Evolutionary conservation across 257 asterid species (phyloP), one percentile per base, ranked within the genome.

Genomic region (Mitragyna speciosa): DNA sequence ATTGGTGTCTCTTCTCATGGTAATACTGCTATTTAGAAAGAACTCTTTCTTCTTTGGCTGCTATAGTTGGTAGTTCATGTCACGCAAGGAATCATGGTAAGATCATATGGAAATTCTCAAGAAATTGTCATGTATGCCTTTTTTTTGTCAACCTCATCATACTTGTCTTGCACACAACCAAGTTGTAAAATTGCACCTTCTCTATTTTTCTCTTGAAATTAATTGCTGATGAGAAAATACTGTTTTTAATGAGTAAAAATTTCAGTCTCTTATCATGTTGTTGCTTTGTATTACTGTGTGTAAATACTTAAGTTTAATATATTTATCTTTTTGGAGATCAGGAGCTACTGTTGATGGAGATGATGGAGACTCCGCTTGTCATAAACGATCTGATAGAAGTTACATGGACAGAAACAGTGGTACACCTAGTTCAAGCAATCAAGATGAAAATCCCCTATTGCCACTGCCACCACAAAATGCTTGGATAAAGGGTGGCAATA

Each of bases 401-500:
- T 78, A 45, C 75, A 78, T 63, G 70, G 89, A 88, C 81, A 87
- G 88, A 88, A 85, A 83, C 72, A 83, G 81, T 80, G 45, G 78
- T 56, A 52, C 79, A 7, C 82, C 92, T 70, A 85, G 87, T 86
- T 82, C 93, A 51, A 88, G 93, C 84, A 87, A 87, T 70, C 91
- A 22, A 51, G 91, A 83, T 76, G 95, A 84, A 76, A 80, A 79
- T 81, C 81, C 86, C 68, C 77, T 41, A 59, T 64, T 80, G 56
- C 84, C 86, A 19, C 85, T 85, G 79, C 89, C 85, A 77, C 86
- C 86, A 72, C 79, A 89, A 77, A 84, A 85, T 89, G 87, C 93
- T 64, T 83, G 87, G 91, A 83, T 83, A 70, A 93, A 87, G 85
- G 92, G 87, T 83, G 91, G 70, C 36, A 87, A 89, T 70, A 88